phyloP scores from a whole-genome alignment of 108 stramenopile species.

The Cyclotella kingstonii region DNA sequence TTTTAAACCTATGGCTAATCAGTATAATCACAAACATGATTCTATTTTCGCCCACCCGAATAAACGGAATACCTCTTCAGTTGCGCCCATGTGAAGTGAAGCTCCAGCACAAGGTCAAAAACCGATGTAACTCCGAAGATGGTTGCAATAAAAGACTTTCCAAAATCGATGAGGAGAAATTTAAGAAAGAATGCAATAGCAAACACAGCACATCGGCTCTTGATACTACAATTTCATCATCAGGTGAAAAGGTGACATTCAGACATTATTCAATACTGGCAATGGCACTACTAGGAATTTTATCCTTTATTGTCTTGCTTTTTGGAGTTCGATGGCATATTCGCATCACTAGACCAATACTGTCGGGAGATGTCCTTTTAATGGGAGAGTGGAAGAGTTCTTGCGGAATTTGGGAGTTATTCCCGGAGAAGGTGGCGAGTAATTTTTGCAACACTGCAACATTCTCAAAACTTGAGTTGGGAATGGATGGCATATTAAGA shows the following conservation, averaged over 20 bases:
- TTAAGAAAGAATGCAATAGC: too few relatives aligned
- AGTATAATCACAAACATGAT: not conserved
- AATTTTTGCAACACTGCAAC: slow-evolving; percentile 5
- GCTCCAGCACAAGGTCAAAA: not conserved
- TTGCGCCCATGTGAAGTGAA: slow-evolving; percentile 19
- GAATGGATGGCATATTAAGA: slow-evolving; percentile 27
- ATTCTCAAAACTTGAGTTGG: slow-evolving; percentile 32
- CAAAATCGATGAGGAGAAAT: not conserved
- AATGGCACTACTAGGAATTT: not conserved
- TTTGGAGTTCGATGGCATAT: slow-evolving; percentile 14
- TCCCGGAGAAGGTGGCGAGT: slow-evolving; percentile 14
- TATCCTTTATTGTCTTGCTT: slow-evolving; percentile 11
- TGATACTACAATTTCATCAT: too few relatives aligned
- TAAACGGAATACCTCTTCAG: not conserved
- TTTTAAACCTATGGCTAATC: not conserved
- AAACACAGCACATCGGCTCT: too few relatives aligned
- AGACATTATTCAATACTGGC: slow-evolving; percentile 14
- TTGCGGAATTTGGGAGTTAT: slow-evolving; percentile 31
- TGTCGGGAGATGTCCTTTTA: slow-evolving; percentile 14
- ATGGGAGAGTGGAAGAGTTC: slow-evolving; percentile 36
- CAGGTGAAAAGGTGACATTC: too few relatives aligned
- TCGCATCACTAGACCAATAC: slow-evolving; percentile 14
- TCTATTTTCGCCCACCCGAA: not conserved
- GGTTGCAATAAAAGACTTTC: not conserved
- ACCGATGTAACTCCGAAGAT: not conserved